Percentiles rank a stretch among this genome's conserved stretches.
phyloP scores from a whole-genome alignment of 108 stramenopile genomes.

The Nitzschia inconspicua region DNA sequence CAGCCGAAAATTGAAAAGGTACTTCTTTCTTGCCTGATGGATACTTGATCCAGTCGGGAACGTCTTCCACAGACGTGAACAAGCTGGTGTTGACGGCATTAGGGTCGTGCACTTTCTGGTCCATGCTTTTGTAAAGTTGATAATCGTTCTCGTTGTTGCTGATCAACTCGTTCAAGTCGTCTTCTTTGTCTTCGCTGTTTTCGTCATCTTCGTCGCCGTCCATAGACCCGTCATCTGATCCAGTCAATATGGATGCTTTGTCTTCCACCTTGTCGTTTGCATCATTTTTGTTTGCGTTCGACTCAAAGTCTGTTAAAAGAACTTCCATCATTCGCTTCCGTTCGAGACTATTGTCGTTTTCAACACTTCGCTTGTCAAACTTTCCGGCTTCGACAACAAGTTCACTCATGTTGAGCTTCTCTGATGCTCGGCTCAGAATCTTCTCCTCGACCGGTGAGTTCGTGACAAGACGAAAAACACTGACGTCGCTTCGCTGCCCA shows the following conservation, averaged over 20 bases:
- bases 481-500: constrained; percentile 87
- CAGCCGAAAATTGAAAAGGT: neutral
- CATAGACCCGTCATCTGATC: constrained; percentile 59
- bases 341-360: constrained; percentile 79
- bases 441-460: constrained; percentile 92
- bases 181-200: constrained; percentile 42
- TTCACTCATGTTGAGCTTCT: constrained; percentile 91
- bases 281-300: constrained; percentile 35
- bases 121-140: constrained; percentile 78
- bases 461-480: constrained; percentile 91
- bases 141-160: constrained; percentile 90
- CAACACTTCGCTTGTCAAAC: constrained; percentile 82
- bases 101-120: constrained; percentile 31
- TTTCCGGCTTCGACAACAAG: constrained; percentile 95
- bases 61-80: constrained; percentile 52
- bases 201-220: constrained; percentile 56
- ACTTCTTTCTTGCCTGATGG: constrained; percentile 37
- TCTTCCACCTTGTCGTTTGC: constrained; percentile 15
- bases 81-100: constrained; percentile 23
- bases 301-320: constrained; percentile 77
- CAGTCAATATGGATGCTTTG: constrained; percentile 5
- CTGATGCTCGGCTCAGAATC: constrained; percentile 86
- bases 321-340: constrained; percentile 85
- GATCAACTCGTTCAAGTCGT: constrained; percentile 82
- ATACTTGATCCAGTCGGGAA: constrained; percentile 82